Conservation (phyloP, 1,284 basidiomycete species). For the Fistulina hepatica region DNA sequence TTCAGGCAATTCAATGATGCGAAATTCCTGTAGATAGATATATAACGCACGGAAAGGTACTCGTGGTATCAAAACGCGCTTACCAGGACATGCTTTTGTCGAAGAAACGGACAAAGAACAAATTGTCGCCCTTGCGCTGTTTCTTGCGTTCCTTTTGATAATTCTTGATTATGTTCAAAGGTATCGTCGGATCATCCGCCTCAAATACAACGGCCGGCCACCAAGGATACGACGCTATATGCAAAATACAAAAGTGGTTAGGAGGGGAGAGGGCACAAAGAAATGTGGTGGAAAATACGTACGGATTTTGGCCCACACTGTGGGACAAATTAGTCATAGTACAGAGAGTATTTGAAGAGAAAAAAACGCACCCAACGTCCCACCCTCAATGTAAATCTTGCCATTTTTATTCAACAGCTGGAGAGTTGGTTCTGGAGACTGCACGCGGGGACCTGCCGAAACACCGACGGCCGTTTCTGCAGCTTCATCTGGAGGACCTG, state of each 20-base stretch:
- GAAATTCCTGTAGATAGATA: no score
- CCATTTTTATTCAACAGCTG: slow-evolving; percentile 20
- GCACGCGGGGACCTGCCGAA: background rate
- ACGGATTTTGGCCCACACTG: background rate
- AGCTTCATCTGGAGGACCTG: background rate
- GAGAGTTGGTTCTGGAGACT: slow-evolving; percentile 18
- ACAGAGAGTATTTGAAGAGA: slow-evolving; percentile 6
- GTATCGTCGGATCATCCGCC: slow-evolving; percentile 40
- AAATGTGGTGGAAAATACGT: slow-evolving; percentile 1
- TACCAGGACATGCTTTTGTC: slow-evolving; percentile 53
- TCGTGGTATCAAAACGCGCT: no score
- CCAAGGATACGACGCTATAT: slow-evolving; percentile 50
- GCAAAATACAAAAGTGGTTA: background rate
- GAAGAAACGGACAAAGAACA: slow-evolving; percentile 54
- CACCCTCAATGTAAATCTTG: slow-evolving; percentile 29
- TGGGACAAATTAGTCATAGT: slow-evolving; percentile 1
- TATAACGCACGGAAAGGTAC: no score
- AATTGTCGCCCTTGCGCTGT: slow-evolving; percentile 23
- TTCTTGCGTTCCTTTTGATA: slow-evolving; percentile 20
- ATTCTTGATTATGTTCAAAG: slow-evolving; percentile 32
- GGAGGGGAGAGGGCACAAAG: background rate
- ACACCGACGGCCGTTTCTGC: background rate
- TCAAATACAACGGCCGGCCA: slow-evolving; percentile 55
- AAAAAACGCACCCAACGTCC: slow-evolving; percentile 38
- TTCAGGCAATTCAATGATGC: no score